phyloP scores from a whole-genome alignment of 1,284 basidiomycete species.

The Psilocybe mexicana region DNA sequence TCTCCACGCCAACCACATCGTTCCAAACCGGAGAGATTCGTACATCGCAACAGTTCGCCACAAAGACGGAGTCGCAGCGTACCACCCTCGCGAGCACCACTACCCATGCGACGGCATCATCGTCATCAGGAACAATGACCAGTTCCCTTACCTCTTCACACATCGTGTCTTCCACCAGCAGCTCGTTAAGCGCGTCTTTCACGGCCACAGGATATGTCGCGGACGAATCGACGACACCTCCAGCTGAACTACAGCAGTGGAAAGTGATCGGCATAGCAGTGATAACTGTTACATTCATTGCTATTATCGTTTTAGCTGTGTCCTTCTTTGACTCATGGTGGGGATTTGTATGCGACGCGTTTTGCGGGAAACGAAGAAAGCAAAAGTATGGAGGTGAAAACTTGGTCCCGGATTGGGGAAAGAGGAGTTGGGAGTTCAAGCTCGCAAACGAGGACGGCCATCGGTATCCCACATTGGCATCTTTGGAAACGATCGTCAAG shows the following conservation, averaged over 20 bases:
- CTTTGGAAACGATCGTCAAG: slow-evolving; percentile 34
- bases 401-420: slow-evolving; percentile 64
- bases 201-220: slow-evolving; percentile 10
- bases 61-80: neutral
- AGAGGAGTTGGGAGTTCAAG: slow-evolving; percentile 56
- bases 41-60: neutral
- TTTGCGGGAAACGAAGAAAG: slow-evolving; percentile 36
- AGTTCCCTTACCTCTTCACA: neutral
- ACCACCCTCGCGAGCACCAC: neutral
- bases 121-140: neutral
- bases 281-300: slow-evolving; percentile 57
- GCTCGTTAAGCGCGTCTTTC: slow-evolving; percentile 14
- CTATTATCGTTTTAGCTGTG: slow-evolving; percentile 49
- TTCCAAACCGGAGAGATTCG: neutral
- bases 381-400: slow-evolving; percentile 43
- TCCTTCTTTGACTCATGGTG: slow-evolving; percentile 70
- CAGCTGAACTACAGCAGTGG: slow-evolving; percentile 51
- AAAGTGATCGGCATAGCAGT: slow-evolving; percentile 66
- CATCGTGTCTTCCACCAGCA: slow-evolving; percentile 6
- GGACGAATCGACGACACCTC: slow-evolving; percentile 30
- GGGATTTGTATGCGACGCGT: slow-evolving; percentile 52
- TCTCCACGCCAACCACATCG: neutral
- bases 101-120: neutral
- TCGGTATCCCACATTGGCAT: slow-evolving; percentile 41
- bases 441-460: slow-evolving; percentile 46